Evolutionary conservation across 192 early-diverging fungal species (phyloP).

Genomic region (Podila clonocystis): DNA sequence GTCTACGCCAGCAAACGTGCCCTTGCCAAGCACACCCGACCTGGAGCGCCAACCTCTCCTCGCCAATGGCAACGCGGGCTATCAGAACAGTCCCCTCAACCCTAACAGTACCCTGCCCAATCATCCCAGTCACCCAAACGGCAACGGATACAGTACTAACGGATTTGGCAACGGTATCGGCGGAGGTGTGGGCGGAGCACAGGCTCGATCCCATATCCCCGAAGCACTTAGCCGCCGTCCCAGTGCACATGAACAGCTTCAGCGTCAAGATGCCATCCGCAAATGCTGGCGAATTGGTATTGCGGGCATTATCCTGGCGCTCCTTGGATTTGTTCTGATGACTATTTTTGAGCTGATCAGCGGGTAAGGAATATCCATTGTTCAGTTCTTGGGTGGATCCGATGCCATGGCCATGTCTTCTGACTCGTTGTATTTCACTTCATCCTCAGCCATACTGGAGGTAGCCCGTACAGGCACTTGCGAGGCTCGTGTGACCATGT

Average conservation of each 20-base stretch:
- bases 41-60: conserved; percentile 45
- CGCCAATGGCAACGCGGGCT: neutral
- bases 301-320: conserved; percentile 11
- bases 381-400: neutral
- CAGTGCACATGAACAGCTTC: neutral
- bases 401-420: neutral
- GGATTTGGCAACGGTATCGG: conserved; percentile 1
- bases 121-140: neutral
- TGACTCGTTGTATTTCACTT: neutral
- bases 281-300: conserved; percentile 30
- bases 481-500: conserved; percentile 56
- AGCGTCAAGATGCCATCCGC: conserved; percentile 8
- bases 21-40: conserved; percentile 16
- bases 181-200: conserved; percentile 3
- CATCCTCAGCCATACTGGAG: conserved; percentile 4
- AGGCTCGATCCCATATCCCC: conserved; percentile 32
- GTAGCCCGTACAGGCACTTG: conserved; percentile 22
- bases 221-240: conserved; percentile 9
- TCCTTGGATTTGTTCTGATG: conserved; percentile 23
- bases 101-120: neutral
- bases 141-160: conserved; percentile 7
- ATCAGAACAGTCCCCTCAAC: neutral
- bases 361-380: conserved; percentile 6
- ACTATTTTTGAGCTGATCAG: conserved; percentile 10
- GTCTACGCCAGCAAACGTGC: conserved; percentile 5